Percentiles rank a stretch among this genome's conserved stretches.
Evolutionary conservation across 2,329 filamentous ascomycete species (phyloP).

Genomic region (Xylaria sp.): DNA sequence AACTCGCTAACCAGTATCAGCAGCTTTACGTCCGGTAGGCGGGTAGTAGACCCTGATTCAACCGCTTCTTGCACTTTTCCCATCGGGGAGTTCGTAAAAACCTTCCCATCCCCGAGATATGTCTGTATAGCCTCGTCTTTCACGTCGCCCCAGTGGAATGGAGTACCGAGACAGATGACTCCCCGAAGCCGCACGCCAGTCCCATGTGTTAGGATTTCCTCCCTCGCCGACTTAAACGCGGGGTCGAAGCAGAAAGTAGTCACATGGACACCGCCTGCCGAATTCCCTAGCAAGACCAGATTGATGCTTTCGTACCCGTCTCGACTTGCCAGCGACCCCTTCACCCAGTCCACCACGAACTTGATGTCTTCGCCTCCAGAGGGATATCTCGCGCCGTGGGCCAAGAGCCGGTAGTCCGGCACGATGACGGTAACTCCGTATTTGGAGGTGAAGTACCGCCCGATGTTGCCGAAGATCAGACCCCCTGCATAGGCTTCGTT

Average conservation of each 20-base stretch:
- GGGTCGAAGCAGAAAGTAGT: constrained; percentile 50
- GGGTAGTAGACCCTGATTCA: constrained; percentile 19
- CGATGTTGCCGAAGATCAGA: constrained; percentile 51
- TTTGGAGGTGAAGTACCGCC: constrained; percentile 52
- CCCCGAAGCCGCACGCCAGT: constrained; percentile 40
- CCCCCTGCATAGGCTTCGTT: constrained; percentile 39
- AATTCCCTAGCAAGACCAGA: constrained; percentile 53
- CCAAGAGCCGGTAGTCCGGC: constrained; percentile 52
- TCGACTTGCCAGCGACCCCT: constrained; percentile 36
- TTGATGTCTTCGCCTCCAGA: constrained; percentile 54
- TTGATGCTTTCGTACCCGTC: constrained; percentile 46
- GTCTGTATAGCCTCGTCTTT: constrained; percentile 37
- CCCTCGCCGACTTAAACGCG: constrained; percentile 38
- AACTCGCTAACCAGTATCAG: constrained; percentile 44
- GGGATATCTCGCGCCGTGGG: constrained; percentile 53
- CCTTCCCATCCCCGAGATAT: constrained; percentile 42
- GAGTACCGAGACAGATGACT: constrained; percentile 40
- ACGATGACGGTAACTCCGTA: constrained; percentile 51
- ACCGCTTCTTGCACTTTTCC: constrained; percentile 39
- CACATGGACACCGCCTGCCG: constrained; percentile 53
- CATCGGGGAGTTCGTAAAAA: constrained; percentile 39
- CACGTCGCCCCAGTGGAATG: constrained; percentile 42
- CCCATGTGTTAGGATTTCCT: constrained; percentile 24
- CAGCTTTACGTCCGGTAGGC: constrained; percentile 39
- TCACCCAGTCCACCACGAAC: constrained; percentile 51